Base-by-base conservation (phyloP, 2,329 filamentous ascomycete genomes). In the Cordyceps cateniannulata region DNA sequence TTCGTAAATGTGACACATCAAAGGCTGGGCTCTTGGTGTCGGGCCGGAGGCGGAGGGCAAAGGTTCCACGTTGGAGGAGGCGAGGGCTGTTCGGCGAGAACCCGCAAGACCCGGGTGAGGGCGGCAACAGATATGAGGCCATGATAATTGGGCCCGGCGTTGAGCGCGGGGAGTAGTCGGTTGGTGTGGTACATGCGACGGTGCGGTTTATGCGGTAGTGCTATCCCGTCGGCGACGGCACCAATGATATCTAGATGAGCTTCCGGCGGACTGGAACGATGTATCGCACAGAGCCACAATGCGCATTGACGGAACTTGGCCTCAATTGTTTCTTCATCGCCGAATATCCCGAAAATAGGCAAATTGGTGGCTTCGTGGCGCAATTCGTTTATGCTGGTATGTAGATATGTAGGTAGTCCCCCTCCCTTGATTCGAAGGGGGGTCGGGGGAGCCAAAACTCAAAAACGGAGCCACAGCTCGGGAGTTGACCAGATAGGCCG, bases 391-490 rank as follows among this genome's bases (percentile, higher is more conserved):
- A 16, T 50, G 22, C 20, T n/a, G 18, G 53, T 25, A 8, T 14
- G 38, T 5, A 40, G 38, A 40, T 40, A 18, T 40, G 38, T 14
- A 14, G 38, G 38, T 14, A 14, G 38, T 18, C 48, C 22, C 32
- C 45, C 54, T 58, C 56, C 56, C 56, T 59, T 59, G 56, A 22
- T 24, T 59, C 12, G 56, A 44, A 35, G 29, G 44, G 44, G 56
- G 56, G 35, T 51, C 10, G 56, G n/a, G 12, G 14, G 25, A 16
- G 45, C 56, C 32, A 12, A 59, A 59, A 59, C 47, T 51, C 55
- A 29, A 50, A 56, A 49, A 50, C 7, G 55, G 35, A 29, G 53
- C 53, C 27, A 22, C 20, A 32, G 8, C n/a, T 14, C n/a, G n/a
- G n/a, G n/a, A n/a, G n/a, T n/a, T n/a, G n/a, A 38, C 27, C 12